Evolutionary conservation across 192 early-diverging fungal species (phyloP), one percentile per base, ranked within the genome.

Genomic region (Chytriomyces sp.): DNA sequence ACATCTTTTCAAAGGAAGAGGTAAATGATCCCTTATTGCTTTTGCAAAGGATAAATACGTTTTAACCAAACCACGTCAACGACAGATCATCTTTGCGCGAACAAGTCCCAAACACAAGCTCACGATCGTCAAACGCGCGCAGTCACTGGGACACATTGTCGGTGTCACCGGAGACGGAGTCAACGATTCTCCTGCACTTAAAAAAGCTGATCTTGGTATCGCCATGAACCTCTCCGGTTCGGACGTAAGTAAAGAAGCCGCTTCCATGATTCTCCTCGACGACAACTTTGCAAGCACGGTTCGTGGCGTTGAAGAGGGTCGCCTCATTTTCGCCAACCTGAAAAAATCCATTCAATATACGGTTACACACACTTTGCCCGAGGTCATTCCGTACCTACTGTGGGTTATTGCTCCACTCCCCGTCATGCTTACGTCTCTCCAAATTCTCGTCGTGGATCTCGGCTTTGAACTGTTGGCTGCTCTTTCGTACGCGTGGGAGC

Each of bases 251-350:
- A 75, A 79, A 45, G 65, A 69, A 77, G 86, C 87, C 35, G 97
- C 97, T 24, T 87, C 95, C 62, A 99, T 99, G 97, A 96, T 99
- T 79, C 84, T 99, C 64, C 81, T 99, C 49, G 96, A 99, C 82
- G 95, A 99, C 83, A 98, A 99, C 89, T 99, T 99, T 92, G 95
- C 97, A 13, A 94, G 94, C 9, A 93, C 93, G 57, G 92, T 99
- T 57, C 81, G 86, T 35, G 97, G 95, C 79, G 96, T 99, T 80
- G 92, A 94, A 81, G 95, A 99, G 79, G 97, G 96, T 50, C 91
- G 97, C 16, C 82, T 98, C 63, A 97, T 99, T 76, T 99, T 99
- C 83, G 86, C 88, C 80, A 99, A 99, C 84, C 82, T 99, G 69
- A 96, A 95, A 79, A 99, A 99, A 81, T 94, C 91, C 18, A 93